Evolutionary conservation across 306 rosid genomes (phyloP).

Genomic region (Argentina anserina): DNA sequence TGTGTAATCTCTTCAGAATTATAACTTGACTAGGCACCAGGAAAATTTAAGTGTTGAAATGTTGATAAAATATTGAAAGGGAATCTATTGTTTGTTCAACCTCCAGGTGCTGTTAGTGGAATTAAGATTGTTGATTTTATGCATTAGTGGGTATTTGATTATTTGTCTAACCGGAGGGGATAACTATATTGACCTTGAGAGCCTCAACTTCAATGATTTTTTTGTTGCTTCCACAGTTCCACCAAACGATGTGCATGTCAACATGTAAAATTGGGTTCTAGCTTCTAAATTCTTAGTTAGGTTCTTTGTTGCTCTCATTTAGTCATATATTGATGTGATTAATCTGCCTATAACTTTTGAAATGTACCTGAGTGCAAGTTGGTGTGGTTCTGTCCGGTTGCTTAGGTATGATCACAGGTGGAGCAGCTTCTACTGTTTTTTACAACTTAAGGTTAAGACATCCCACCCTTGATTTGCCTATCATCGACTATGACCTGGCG

Average conservation of each 20-base stretch:
- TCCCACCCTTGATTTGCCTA: conserved; percentile 61
- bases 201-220: not conserved
- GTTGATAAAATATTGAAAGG: not conserved
- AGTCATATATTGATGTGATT: not conserved
- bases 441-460: conserved; percentile 70
- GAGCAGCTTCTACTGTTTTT: conserved; percentile 63
- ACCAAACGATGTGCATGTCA: not conserved
- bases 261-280: not conserved
- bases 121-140: not conserved
- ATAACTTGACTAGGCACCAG: not conserved
- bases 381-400: conserved; percentile 5
- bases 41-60: not conserved
- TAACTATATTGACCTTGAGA: not conserved
- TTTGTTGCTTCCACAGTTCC: not conserved
- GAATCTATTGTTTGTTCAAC: not conserved
- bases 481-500: conserved; percentile 76
- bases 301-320: not conserved
- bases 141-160: not conserved
- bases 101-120: not conserved
- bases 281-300: not conserved
- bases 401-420: conserved; percentile 77
- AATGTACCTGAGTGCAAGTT: not conserved
- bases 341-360: not conserved
- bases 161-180: not conserved
- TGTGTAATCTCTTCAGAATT: not conserved